Percentiles rank a stretch among this genome's conserved stretches.
phyloP scores from a whole-genome alignment of 2,329 filamentous ascomycete species.

The Grosmannia huntii region DNA sequence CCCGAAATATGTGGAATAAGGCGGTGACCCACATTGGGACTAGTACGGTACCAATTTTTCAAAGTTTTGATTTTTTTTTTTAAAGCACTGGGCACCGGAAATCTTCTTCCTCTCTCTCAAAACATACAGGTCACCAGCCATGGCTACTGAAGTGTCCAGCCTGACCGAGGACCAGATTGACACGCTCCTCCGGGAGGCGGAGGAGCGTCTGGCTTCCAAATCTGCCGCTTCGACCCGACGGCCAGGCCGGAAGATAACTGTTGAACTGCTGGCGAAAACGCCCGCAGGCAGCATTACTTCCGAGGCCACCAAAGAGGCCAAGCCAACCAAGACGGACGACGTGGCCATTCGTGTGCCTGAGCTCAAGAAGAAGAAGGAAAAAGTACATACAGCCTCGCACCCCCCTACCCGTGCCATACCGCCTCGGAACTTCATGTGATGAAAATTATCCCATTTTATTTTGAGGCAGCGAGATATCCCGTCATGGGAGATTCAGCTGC shows the following conservation, averaged over 20 bases:
- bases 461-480: conserved; percentile 66
- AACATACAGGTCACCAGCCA: conserved; percentile 5
- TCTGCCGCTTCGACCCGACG: background rate
- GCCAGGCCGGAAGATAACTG: background rate
- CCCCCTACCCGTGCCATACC: background rate
- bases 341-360: conserved; percentile 19
- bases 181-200: conserved; percentile 24
- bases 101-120: background rate
- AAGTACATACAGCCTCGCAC: conserved; percentile 16
- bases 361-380: conserved; percentile 16
- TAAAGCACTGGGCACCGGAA: background rate
- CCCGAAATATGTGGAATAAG: background rate
- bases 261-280: background rate
- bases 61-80: background rate
- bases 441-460: conserved; percentile 55
- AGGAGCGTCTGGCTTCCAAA: conserved; percentile 21
- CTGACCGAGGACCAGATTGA: conserved; percentile 25
- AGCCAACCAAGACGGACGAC: conserved; percentile 13
- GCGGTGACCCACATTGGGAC: background rate
- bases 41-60: background rate
- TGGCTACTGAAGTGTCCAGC: conserved; percentile 14
- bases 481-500: conserved; percentile 69
- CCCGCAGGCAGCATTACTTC: conserved; percentile 2
- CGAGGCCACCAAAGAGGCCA: conserved; percentile 6
- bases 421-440: conserved; percentile 34